Conservation (phyloP, 495 filamentous ascomycete species). For the Hypoxylon lienhwacheense region DNA sequence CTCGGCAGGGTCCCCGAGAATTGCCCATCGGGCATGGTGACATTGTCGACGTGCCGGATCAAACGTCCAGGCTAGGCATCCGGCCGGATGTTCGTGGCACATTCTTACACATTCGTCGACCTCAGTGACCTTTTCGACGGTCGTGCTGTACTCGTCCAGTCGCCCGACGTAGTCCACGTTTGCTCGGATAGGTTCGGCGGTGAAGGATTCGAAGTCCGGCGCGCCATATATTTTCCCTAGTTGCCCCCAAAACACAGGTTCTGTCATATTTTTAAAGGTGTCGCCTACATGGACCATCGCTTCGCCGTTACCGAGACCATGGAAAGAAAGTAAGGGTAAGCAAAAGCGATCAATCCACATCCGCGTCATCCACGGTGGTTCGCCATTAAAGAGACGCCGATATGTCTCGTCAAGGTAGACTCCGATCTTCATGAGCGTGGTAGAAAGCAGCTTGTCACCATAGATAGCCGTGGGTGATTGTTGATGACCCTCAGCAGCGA, state of each 20-base stretch:
- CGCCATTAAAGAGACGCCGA: slow-evolving; percentile 50
- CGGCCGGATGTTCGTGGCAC: slow-evolving; percentile 31
- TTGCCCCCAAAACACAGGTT: slow-evolving; percentile 45
- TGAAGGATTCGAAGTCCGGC: slow-evolving; percentile 37
- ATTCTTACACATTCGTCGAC: slow-evolving; percentile 39
- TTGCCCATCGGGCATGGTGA: slow-evolving; percentile 48
- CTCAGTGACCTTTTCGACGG: slow-evolving; percentile 34
- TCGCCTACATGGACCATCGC: slow-evolving; percentile 43
- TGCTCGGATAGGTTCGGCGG: slow-evolving; percentile 31
- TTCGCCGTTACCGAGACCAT: slow-evolving; percentile 39
- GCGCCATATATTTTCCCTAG: slow-evolving; percentile 44
- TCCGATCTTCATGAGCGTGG: slow-evolving; percentile 43
- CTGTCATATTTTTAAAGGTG: slow-evolving; percentile 38
- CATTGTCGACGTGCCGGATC: slow-evolving; percentile 38
- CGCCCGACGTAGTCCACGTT: slow-evolving; percentile 47
- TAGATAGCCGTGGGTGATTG: slow-evolving; percentile 45
- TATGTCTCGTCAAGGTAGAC: slow-evolving; percentile 50
- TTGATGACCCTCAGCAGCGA: slow-evolving; percentile 38
- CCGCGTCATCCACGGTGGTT: slow-evolving; percentile 45
- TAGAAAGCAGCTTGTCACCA: slow-evolving; percentile 50
- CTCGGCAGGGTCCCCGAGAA: slow-evolving; percentile 42
- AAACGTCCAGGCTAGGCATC: slow-evolving; percentile 52
- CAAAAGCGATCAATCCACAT: slow-evolving; percentile 49
- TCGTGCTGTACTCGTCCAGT: slow-evolving; percentile 39
- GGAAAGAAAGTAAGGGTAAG: slow-evolving; percentile 45